Evolutionary conservation across 805 yeast genomes (phyloP), one percentile per base, ranked within the genome.

Genomic region (Ogataea pini): DNA sequence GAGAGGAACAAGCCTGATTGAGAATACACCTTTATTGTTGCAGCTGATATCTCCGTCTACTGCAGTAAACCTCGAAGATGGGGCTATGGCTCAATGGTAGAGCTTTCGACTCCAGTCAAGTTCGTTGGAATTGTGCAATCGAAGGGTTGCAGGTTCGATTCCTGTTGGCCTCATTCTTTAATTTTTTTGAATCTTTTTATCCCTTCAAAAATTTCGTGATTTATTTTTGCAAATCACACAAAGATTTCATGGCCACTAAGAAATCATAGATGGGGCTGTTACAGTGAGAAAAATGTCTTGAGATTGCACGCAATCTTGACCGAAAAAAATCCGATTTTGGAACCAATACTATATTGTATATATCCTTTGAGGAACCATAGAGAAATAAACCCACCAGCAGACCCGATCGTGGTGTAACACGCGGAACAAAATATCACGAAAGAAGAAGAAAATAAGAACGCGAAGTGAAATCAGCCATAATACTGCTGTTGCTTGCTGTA

Each of bases 111-210:
- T 80, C 85, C 85, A 80, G 79, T 48, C 44, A 48, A 31, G 43
- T 37, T 33, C 36, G 18, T 62, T 62, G 69, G 72, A 61, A 60
- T 58, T 51, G 63, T 71, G 78, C 69, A 67, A 81, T 81, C 88
- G 82, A 80, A 82, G 80, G 88, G 88, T 78, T 82, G 88, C 87
- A 82, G 86, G 88, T 82, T 82, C 88, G 79, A 82, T 80, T 82
- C 88, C 86, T 82, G 88, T 82, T 85, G 84, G 85, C 80, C 83
- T 80, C 85, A 80, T 51, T 61, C 71, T 64, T 70, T 67, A 59
- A 58, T 63, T 63, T 55, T 59, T 64, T 65, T 64, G 19, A 19
- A 18, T 34, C 17, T 17, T 34, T 17, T 34, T n/a, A 31, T 4
- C 4, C 8, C 18, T 4, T 16, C 14, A 28, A 31, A 31, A 31